Conservation (phyloP, 371 early-diverging fungal genomes). For the Rhizomucor pusillus region DNA sequence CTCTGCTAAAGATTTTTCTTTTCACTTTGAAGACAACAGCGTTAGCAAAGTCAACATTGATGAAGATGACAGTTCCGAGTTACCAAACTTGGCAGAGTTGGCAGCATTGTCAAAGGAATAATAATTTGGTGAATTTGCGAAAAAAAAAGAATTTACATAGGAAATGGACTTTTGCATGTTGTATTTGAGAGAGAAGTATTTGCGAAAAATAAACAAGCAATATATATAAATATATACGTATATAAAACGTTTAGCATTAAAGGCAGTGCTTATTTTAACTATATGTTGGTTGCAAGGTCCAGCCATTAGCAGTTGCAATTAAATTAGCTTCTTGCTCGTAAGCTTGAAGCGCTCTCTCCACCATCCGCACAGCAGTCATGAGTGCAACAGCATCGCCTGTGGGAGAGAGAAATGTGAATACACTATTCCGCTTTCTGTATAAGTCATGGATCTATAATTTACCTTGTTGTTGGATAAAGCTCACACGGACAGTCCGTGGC, state of each 20-base stretch:
- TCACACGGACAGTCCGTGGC: slow-evolving; percentile 27
- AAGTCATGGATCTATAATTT: neutral
- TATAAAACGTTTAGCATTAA: too few species aligned
- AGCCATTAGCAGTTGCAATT: slow-evolving; percentile 18
- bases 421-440: too few species aligned
- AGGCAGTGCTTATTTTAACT: too few species aligned
- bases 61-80: neutral
- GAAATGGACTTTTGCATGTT: too few species aligned
- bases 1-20: too few species aligned
- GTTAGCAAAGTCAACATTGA: neutral
- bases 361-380: slow-evolving; percentile 36
- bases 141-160: too few species aligned
- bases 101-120: too few species aligned
- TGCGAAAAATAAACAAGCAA: too few species aligned
- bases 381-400: slow-evolving; percentile 42
- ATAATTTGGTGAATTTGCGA: too few species aligned
- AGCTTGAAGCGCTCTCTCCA: slow-evolving; percentile 30
- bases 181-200: too few species aligned
- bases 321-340: slow-evolving; percentile 43
- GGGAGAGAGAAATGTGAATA: neutral
- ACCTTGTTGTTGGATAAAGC: slow-evolving; percentile 50
- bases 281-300: slow-evolving; percentile 5
- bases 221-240: too few species aligned
- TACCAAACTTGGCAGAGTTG: too few species aligned
- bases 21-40: neutral